Evolutionary conservation across 1,139 yeast species (phyloP).

Genomic region (Wickerhamomyces sp.): DNA sequence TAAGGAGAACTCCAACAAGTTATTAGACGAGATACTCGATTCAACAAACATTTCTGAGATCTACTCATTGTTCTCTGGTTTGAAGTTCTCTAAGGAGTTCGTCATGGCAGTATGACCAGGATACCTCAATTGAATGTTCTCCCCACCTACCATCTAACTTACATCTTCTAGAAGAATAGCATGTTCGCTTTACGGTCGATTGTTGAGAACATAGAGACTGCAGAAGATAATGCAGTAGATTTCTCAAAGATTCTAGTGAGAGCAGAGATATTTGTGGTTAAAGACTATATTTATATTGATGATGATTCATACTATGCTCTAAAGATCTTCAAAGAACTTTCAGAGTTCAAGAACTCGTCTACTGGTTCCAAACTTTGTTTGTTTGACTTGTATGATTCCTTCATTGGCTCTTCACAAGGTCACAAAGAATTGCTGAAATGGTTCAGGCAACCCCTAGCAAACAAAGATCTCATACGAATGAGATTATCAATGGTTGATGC

Average conservation of each 20-base stretch:
- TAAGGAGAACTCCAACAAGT: neutral
- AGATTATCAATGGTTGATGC: slow-evolving; percentile 27
- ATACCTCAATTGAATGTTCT: neutral
- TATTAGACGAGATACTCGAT: slow-evolving; percentile 1
- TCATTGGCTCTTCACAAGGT: slow-evolving; percentile 29
- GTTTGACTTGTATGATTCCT: slow-evolving; percentile 10
- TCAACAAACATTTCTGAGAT: neutral
- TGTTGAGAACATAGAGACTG: slow-evolving; percentile 1
- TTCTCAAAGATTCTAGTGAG: slow-evolving; percentile 1
- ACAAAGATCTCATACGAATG: slow-evolving; percentile 21
- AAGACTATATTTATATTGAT: slow-evolving; percentile 14
- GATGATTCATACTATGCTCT: slow-evolving; percentile 12
- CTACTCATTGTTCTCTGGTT: slow-evolving; percentile 2
- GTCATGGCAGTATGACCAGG: slow-evolving; percentile 3
- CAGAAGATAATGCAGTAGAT: neutral
- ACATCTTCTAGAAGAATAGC: slow-evolving; percentile 1
- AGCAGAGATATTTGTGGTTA: slow-evolving; percentile 1
- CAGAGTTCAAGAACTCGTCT: neutral
- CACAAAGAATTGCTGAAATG: slow-evolving; percentile 25
- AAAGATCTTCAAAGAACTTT: slow-evolving; percentile 8
- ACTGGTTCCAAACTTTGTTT: slow-evolving; percentile 5
- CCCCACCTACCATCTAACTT: neutral
- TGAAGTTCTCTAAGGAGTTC: slow-evolving; percentile 1
- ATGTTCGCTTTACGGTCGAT: slow-evolving; percentile 1
- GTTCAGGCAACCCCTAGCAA: slow-evolving; percentile 29